A percentile compares a stretch with the other conserved stretches of the same genome.
phyloP scores from a whole-genome alignment of 2,329 filamentous ascomycete genomes.

The Aspergillus puulaauensis region DNA sequence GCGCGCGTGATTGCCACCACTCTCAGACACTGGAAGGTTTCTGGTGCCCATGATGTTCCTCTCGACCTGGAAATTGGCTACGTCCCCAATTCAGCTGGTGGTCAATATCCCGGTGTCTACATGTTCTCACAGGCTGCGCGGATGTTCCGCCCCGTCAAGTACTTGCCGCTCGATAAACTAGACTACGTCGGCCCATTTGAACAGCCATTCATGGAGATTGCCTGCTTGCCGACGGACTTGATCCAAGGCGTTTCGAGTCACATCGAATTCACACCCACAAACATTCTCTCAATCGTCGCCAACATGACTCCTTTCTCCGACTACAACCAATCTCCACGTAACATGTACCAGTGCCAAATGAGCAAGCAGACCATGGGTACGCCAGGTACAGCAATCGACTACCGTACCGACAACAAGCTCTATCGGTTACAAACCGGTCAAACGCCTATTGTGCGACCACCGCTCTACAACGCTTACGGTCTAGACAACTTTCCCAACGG shows the following conservation, averaged over 20 bases:
- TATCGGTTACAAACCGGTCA: conserved; percentile 95
- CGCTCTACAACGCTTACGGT: conserved; percentile 92
- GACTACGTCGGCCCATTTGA: conserved; percentile 92
- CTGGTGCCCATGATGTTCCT: conserved; percentile 77
- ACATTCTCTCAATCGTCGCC: conserved; percentile 94
- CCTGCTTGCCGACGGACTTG: conserved; percentile 83
- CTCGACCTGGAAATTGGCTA: conserved; percentile 87
- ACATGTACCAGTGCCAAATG: conserved; percentile 99
- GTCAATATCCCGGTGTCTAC: conserved; percentile 95
- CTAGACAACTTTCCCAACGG: conserved; percentile 98
- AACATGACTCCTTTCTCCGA: conserved; percentile 99
- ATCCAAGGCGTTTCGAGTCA: conserved; percentile 87
- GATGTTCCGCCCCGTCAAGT: conserved; percentile 91
- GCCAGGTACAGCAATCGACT: conserved; percentile 76
- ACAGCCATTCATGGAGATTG: conserved; percentile 98
- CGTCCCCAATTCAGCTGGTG: conserved; percentile 80
- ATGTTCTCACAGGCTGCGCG: conserved; percentile 82
- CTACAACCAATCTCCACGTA: conserved; percentile 96
- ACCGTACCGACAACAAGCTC: conserved; percentile 95
- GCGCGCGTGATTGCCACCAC: conserved; percentile 80
- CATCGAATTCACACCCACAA: conserved; percentile 90
- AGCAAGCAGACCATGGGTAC: conserved; percentile 99
- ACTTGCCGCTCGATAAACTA: conserved; percentile 78
- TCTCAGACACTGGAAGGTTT: conserved; percentile 91
- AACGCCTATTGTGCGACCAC: conserved; percentile 87